Percentiles rank a stretch among this genome's conserved stretches.
phyloP scores from a whole-genome alignment of 768 basidiomycete species.

The Lyophyllum shimeji region DNA sequence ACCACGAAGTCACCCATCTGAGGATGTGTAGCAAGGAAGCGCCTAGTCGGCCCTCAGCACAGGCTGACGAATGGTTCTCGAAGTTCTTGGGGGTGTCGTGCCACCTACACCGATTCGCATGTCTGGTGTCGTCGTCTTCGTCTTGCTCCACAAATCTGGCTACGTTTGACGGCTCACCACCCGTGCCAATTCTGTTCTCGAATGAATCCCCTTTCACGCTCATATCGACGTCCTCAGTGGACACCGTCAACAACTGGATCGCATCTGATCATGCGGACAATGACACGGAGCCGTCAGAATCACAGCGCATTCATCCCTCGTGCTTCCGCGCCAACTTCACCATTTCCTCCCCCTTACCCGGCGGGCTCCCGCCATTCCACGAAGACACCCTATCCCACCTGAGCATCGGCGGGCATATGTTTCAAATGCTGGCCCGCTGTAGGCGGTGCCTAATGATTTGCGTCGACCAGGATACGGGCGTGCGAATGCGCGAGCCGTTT shows the following conservation, averaged over 20 bases:
- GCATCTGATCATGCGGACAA: constrained; percentile 5
- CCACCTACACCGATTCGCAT: constrained; percentile 10
- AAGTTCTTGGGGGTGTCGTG: constrained; percentile 13
- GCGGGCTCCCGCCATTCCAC: constrained; percentile 4
- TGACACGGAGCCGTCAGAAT: neutral
- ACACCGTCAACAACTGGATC: constrained; percentile 9
- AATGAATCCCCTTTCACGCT: constrained; percentile 18
- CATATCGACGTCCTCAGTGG: constrained; percentile 13
- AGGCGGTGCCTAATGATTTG: constrained; percentile 16
- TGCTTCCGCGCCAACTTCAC: constrained; percentile 17
- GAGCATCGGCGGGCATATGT: constrained; percentile 11
- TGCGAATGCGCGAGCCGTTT: constrained; percentile 14
- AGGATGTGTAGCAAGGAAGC: neutral
- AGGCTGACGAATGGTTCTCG: constrained; percentile 16
- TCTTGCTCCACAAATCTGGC: neutral
- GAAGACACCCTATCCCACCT: constrained; percentile 12
- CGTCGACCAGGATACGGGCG: constrained; percentile 11
- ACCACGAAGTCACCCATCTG: neutral
- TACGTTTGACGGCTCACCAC: neutral
- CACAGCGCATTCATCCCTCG: constrained; percentile 4
- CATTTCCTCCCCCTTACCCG: neutral
- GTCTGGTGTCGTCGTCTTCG: neutral
- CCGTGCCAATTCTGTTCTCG: constrained; percentile 12
- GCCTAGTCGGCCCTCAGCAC: constrained; percentile 1
- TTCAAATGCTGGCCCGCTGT: constrained; percentile 13